Evolutionary conservation across 129 eudicot species (phyloP).

Genomic region (carrot (Daucus carota)): DH1_v3.0 NC_030387.2:40204501-40205000

Average conservation of each 20-base stretch:
- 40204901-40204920: background rate
- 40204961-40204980: background rate
- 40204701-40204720: slow-evolving; percentile 2
- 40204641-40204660: background rate
- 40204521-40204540: background rate
- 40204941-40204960: background rate
- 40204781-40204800: background rate
- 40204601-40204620: background rate
- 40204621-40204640: background rate
- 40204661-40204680: background rate
- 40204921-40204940: background rate
- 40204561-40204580: too few relatives aligned
- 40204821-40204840: slow-evolving; percentile 5
- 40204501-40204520: background rate
- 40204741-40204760: background rate
- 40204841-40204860: slow-evolving; percentile 40
- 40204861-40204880: slow-evolving; percentile 67
- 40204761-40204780: slow-evolving; percentile 4
- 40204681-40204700: background rate
- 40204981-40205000: background rate
- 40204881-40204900: slow-evolving; percentile 54
- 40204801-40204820: background rate
- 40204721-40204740: background rate
- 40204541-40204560: too few relatives aligned
- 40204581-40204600: background rate